These are phyloP conservation scores for Porodaedalea pini DNA, from an alignment of 1,284 basidiomycete genomes.

Conservation along the genomic window DNA sequence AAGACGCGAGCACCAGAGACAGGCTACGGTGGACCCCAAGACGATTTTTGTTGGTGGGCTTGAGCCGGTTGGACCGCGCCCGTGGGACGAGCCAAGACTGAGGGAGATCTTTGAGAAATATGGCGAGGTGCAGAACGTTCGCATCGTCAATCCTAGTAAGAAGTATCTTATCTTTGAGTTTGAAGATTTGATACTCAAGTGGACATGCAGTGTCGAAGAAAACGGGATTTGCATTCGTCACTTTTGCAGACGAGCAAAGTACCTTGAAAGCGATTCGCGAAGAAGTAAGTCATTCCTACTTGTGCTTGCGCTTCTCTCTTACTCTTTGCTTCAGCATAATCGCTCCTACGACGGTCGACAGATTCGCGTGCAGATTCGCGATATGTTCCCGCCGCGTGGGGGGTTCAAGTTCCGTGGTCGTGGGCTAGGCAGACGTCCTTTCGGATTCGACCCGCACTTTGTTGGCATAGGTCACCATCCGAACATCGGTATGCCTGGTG, in stretches of 20 bases:
- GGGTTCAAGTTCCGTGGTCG: slow-evolving; percentile 24
- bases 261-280: slow-evolving; percentile 56
- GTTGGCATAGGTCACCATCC: not conserved
- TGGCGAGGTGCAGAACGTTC: slow-evolving; percentile 59
- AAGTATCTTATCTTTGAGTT: slow-evolving; percentile 1
- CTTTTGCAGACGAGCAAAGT: slow-evolving; percentile 56
- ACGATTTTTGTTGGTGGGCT: slow-evolving; percentile 75
- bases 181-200: not conserved
- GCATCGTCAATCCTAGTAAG: slow-evolving; percentile 56
- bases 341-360: slow-evolving; percentile 60
- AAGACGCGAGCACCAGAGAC: slow-evolving; percentile 23
- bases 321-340: slow-evolving; percentile 51
- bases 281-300: slow-evolving; percentile 43
- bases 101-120: slow-evolving; percentile 55
- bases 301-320: slow-evolving; percentile 10
- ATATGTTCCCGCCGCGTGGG: slow-evolving; percentile 29
- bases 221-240: slow-evolving; percentile 72
- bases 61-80: slow-evolving; percentile 54
- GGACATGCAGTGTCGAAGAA: slow-evolving; percentile 48
- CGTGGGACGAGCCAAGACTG: slow-evolving; percentile 66
- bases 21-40: slow-evolving; percentile 52
- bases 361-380: slow-evolving; percentile 60
- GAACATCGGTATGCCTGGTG: not conserved
- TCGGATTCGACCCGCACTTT: slow-evolving; percentile 5
- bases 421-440: slow-evolving; percentile 10